Evolutionary conservation across 129 eudicot species (phyloP), one percentile per base, ranked within the genome.

Genomic region (Saussurea involucrata): DNA sequence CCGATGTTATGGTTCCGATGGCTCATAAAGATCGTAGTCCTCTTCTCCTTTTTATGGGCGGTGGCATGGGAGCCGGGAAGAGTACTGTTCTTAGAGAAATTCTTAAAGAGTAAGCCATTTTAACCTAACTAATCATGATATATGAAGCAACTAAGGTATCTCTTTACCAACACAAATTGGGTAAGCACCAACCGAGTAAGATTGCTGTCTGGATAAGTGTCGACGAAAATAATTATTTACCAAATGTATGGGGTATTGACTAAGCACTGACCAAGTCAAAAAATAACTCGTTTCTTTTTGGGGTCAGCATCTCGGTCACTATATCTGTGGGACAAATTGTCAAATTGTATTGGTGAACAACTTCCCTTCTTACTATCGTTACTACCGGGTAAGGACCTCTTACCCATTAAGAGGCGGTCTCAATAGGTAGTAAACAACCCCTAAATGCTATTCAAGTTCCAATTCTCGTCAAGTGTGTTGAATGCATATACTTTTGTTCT

Each of bases 1-100:
- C 78, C 1, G 78, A 82, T 13, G 85, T 82, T 31, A 82, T 82
- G 85, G 85, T 82, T n/a, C 85, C 85, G 3, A 82, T 82, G 85
- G 85, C 78, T 4, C 81, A 81, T 34, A 82, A 76, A 76, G 85
- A 95, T 36, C 88, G 99, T 78, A 95, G 99, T 29, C 99, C 99
- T 0, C 91, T 95, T 42, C 97, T 95, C 63, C 95, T 95, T 77
- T 81, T 95, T 77, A 95, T 95, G 99, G 99, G 99, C 9, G 99
- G 99, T 18, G 99, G 99, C 3, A 95, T 95, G 97, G 99, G 99
- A 69, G 99, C 99, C 6, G 99, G 99, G 40, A 95, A 95, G 81
- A 95, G 99, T 68, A 95, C 99, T 15, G 99, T 90, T 82, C 99
- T 95, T 6, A 95, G 92, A 75, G 99, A 95, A 73, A 84, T 95